A percentile compares a stretch with the other conserved stretches of the same genome.
Evolutionary conservation across 768 basidiomycete genomes (phyloP).

Genomic region (Lentinula raphanica): DNA sequence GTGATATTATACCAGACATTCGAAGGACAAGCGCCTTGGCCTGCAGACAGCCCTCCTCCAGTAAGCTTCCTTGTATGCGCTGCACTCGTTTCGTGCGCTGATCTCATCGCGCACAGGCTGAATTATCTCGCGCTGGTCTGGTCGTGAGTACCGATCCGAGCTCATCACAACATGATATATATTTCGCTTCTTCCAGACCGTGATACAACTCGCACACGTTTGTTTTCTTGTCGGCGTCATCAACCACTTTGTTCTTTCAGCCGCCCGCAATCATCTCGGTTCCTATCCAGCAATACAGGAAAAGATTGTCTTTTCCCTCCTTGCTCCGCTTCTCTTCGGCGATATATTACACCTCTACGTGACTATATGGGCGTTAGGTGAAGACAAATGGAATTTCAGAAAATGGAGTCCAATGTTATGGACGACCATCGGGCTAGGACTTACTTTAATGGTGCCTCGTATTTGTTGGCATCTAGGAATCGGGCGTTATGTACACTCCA

Average conservation of each 20-base stretch:
- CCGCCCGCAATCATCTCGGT: conserved; percentile 55
- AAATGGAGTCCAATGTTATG: conserved; percentile 69
- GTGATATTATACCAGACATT: conserved; percentile 43
- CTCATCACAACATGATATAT: neutral
- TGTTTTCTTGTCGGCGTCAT: conserved; percentile 69
- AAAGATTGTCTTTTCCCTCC: conserved; percentile 56
- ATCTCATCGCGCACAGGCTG: conserved; percentile 6
- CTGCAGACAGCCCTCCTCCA: conserved; percentile 40
- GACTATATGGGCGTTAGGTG: conserved; percentile 75
- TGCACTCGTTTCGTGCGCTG: neutral
- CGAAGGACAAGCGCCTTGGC: conserved; percentile 75
- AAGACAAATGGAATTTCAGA: conserved; percentile 53
- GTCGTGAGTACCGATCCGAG: conserved; percentile 26
- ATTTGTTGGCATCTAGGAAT: conserved; percentile 72
- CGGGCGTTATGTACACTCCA: conserved; percentile 63
- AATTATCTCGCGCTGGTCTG: conserved; percentile 54
- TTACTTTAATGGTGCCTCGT: conserved; percentile 64
- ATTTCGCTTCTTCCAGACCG: conserved; percentile 27
- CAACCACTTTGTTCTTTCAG: conserved; percentile 61
- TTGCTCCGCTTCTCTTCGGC: conserved; percentile 65
- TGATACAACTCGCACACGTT: conserved; percentile 73
- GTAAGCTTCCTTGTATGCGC: conserved; percentile 9
- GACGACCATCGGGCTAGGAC: conserved; percentile 57
- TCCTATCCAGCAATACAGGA: conserved; percentile 63
- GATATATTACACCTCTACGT: conserved; percentile 63